These are phyloP conservation scores for Xanthoconium stramineum DNA, from an alignment of 768 basidiomycete species.

Conservation along the genomic window DNA sequence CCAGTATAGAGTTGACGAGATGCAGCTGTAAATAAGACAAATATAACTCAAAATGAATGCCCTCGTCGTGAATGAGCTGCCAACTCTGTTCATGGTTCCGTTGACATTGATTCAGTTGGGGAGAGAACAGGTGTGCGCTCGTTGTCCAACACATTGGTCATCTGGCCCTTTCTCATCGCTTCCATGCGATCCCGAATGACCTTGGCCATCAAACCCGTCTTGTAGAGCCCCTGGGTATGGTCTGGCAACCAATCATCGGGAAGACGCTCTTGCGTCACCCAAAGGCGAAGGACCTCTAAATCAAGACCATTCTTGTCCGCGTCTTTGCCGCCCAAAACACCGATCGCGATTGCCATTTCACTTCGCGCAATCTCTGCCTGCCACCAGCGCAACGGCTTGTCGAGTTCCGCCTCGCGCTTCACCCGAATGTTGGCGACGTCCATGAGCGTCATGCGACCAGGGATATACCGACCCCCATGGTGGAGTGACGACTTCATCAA, in stretches of 20 bases:
- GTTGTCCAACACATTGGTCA: slow-evolving; percentile 21
- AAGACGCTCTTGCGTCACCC: slow-evolving; percentile 54
- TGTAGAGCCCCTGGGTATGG: slow-evolving; percentile 30
- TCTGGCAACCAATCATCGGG: slow-evolving; percentile 39
- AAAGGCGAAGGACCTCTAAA: slow-evolving; percentile 44
- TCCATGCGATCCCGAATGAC: slow-evolving; percentile 29
- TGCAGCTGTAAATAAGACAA: neutral
- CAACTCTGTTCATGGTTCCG: neutral
- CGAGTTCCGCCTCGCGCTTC: slow-evolving; percentile 44
- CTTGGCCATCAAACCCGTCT: slow-evolving; percentile 25
- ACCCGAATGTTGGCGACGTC: slow-evolving; percentile 49
- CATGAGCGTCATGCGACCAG: slow-evolving; percentile 26
- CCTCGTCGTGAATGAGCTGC: too few species aligned
- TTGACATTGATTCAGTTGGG: neutral
- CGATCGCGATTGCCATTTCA: slow-evolving; percentile 63
- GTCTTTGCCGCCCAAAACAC: slow-evolving; percentile 38
- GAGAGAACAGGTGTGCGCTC: slow-evolving; percentile 1
- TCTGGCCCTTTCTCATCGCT: slow-evolving; percentile 13
- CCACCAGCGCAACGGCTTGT: slow-evolving; percentile 34
- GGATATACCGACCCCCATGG: slow-evolving; percentile 33
- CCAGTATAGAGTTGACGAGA: too few species aligned
- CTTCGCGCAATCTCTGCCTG: slow-evolving; percentile 63
- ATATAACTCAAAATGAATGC: neutral
- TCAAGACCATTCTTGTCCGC: slow-evolving; percentile 42
- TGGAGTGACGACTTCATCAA: slow-evolving; percentile 40